These are phyloP conservation scores for Mycosphaerella arachidis DNA, from an alignment of 2,329 filamentous ascomycete genomes.

Conservation along the genomic window DNA sequence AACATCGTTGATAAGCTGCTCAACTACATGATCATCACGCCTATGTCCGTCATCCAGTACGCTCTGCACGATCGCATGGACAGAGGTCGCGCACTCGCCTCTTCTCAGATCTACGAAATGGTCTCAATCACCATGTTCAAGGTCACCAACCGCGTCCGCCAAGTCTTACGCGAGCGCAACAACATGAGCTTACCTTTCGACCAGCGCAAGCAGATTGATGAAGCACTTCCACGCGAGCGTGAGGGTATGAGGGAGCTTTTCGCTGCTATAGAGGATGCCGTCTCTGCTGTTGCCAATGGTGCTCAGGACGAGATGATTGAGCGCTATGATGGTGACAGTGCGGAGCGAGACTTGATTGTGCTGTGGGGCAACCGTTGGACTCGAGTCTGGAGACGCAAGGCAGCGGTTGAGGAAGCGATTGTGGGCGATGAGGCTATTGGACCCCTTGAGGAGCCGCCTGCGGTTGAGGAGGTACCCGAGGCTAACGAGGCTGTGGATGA, in stretches of 20 bases:
- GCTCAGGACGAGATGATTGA: conserved; percentile 74
- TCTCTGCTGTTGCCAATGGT: conserved; percentile 67
- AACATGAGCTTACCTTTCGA: conserved; percentile 54
- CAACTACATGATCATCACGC: conserved; percentile 92
- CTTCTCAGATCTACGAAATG: conserved; percentile 81
- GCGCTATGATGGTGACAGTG: conserved; percentile 53
- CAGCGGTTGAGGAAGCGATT: conserved; percentile 77
- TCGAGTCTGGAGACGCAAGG: conserved; percentile 74
- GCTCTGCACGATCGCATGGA: conserved; percentile 65
- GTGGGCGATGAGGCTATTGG: conserved; percentile 53
- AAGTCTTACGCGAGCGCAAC: conserved; percentile 65
- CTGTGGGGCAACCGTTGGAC: conserved; percentile 85
- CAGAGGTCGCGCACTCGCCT: conserved; percentile 55
- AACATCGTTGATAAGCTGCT: conserved; percentile 94
- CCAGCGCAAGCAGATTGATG: conserved; percentile 58
- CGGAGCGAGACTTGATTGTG: conserved; percentile 61
- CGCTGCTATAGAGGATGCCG: conserved; percentile 70
- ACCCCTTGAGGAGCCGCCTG: conserved; percentile 37
- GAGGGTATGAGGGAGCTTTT: conserved; percentile 76
- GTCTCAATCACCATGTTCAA: conserved; percentile 84
- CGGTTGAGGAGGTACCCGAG: conserved; percentile 16
- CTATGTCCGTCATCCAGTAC: conserved; percentile 83
- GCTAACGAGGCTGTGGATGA: conserved; percentile 25
- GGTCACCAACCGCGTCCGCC: conserved; percentile 78
- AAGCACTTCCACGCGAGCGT: conserved; percentile 65